A percentile compares a stretch with the other conserved stretches of the same genome.
Evolutionary conservation across 441 rosid species (phyloP).

Genomic region (Adansonia madagascariensis): DNA sequence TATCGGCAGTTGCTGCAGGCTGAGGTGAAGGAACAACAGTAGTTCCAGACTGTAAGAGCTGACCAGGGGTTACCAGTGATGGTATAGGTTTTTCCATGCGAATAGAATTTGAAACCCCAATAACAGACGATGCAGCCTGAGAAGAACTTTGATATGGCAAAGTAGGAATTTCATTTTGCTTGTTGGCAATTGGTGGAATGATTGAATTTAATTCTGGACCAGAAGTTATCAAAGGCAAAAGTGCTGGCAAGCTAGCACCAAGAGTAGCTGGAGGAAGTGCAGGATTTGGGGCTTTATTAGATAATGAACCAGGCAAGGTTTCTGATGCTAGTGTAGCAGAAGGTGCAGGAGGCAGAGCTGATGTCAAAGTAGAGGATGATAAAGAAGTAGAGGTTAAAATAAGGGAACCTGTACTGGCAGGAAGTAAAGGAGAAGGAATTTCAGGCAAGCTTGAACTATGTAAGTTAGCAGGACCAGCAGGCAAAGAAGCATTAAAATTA

Average conservation of each 20-base stretch:
- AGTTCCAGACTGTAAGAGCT: constrained; percentile 64
- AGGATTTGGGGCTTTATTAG: constrained; percentile 49
- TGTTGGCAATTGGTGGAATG: constrained; percentile 44
- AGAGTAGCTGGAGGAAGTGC: constrained; percentile 51
- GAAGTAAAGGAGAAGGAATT: constrained; percentile 52
- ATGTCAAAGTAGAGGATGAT: constrained; percentile 42
- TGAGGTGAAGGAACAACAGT: constrained; percentile 48
- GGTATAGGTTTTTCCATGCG: constrained; percentile 54
- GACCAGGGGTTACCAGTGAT: constrained; percentile 74
- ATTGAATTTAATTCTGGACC: constrained; percentile 49
- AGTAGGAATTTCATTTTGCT: constrained; percentile 46
- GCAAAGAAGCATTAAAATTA: constrained; percentile 59
- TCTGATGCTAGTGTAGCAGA: constrained; percentile 63
- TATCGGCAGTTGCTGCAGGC: constrained; percentile 56
- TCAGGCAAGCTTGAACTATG: constrained; percentile 60
- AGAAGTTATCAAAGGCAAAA: constrained; percentile 51
- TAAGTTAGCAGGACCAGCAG: constrained; percentile 50
- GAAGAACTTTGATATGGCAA: constrained; percentile 47
- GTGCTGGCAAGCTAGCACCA: constrained; percentile 49
- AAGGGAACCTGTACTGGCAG: constrained; percentile 39
- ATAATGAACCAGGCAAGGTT: constrained; percentile 48
- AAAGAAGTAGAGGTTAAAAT: constrained; percentile 36
- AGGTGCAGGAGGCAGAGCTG: constrained; percentile 51
- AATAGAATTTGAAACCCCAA: constrained; percentile 46
- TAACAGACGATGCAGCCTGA: constrained; percentile 47